Percentiles rank a stretch among this genome's conserved stretches.
Conservation (phyloP, 495 filamentous ascomycete genomes). For the Penicillium subrubescens region DNA sequence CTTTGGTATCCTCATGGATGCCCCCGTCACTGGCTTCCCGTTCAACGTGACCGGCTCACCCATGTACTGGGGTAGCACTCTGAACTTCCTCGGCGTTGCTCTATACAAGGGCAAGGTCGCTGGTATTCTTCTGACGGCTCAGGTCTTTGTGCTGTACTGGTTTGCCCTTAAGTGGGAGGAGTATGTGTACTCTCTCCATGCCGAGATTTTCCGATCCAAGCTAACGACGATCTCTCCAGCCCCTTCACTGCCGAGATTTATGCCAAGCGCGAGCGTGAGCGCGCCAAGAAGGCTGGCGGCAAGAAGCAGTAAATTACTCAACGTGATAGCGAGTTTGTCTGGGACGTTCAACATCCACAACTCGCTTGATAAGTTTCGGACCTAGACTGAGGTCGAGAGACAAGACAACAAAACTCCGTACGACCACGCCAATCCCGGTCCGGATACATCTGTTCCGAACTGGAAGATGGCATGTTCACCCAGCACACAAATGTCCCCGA, state of each 20-base stretch:
- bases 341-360: constrained; percentile 44
- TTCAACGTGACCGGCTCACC: constrained; percentile 92
- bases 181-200: constrained; percentile 40
- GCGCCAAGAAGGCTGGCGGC: constrained; percentile 44
- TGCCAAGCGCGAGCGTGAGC: constrained; percentile 70
- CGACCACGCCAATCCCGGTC: constrained; percentile 3
- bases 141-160: constrained; percentile 78
- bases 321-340: constrained; percentile 20
- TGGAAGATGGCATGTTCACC: constrained; percentile 5
- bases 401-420: not conserved
- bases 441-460: not conserved
- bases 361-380: constrained; percentile 20
- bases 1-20: constrained; percentile 97
- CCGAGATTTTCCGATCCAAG: not conserved
- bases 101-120: constrained; percentile 87
- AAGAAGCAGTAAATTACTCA: constrained; percentile 39
- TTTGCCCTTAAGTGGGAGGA: constrained; percentile 90
- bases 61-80: constrained; percentile 94
- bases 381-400: constrained; percentile 9
- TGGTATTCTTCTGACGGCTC: constrained; percentile 71
- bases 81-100: constrained; percentile 91
- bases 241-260: constrained; percentile 97
- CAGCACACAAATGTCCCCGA: constrained; percentile 17
- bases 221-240: constrained; percentile 41
- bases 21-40: constrained; percentile 88